Percentiles rank a stretch among this genome's conserved stretches.
Evolutionary conservation across 176 grass and related monocot species (phyloP).

Genomic region (Guadua angustifolia): DNA sequence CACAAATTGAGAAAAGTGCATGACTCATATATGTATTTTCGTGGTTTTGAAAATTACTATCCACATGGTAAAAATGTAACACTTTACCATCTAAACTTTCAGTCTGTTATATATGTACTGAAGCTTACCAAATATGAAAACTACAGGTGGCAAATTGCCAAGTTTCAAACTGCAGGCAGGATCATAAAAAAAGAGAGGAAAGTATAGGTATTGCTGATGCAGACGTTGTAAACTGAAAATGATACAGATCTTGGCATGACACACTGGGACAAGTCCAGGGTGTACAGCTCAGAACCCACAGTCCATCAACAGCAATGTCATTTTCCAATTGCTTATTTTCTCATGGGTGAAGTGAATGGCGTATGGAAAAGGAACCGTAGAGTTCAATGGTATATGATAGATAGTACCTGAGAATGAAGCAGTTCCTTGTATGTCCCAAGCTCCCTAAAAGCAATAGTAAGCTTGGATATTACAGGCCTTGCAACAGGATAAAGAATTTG

Average conservation of each 20-base stretch:
- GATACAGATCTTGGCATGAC: slow-evolving; percentile 23
- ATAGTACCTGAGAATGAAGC: slow-evolving; percentile 85
- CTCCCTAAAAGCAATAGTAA: slow-evolving; percentile 73
- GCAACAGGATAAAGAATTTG: slow-evolving; percentile 36
- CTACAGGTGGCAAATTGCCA: neutral
- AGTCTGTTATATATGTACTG: neutral
- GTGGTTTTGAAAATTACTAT: neutral
- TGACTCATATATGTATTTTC: neutral
- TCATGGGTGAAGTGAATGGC: neutral
- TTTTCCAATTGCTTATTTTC: slow-evolving; percentile 2
- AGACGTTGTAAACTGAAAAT: slow-evolving; percentile 38
- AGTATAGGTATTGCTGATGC: slow-evolving; percentile 4
- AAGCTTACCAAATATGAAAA: slow-evolving; percentile 19
- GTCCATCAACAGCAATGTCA: slow-evolving; percentile 9
- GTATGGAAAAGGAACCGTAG: neutral
- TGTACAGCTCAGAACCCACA: slow-evolving; percentile 24
- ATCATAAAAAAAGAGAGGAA: neutral
- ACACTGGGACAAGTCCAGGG: neutral
- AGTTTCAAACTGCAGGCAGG: neutral
- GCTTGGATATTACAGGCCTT: slow-evolving; percentile 74
- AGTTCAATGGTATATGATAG: neutral
- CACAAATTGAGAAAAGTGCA: neutral
- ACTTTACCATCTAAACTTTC: slow-evolving; percentile 4
- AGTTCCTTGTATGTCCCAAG: slow-evolving; percentile 81
- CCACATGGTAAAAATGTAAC: neutral